These are phyloP conservation scores for Rosa persica DNA, from an alignment of 306 rosid species.

Conservation along the genomic window DNA sequence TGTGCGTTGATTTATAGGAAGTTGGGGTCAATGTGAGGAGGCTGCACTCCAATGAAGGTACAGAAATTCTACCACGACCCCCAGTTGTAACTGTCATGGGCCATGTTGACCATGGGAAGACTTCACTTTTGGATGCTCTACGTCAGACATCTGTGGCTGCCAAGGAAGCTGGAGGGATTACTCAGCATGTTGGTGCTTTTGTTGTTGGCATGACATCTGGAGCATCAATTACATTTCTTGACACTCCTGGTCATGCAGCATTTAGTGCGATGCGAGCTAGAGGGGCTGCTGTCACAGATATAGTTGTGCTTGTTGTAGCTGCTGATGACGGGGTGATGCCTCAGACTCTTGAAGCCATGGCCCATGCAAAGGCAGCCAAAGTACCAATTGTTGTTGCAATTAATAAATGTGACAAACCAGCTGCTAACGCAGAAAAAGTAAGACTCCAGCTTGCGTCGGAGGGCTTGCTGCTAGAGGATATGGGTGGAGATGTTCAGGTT, in stretches of 20 bases:
- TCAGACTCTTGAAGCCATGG: slow-evolving; percentile 90
- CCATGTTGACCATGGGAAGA: slow-evolving; percentile 97
- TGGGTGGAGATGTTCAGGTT: slow-evolving; percentile 97
- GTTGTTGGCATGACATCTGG: slow-evolving; percentile 89
- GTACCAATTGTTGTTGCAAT: slow-evolving; percentile 94
- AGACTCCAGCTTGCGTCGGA: slow-evolving; percentile 89
- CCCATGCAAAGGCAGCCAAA: slow-evolving; percentile 88
- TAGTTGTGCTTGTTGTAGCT: slow-evolving; percentile 93
- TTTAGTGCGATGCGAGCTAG: slow-evolving; percentile 99
- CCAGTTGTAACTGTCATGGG: slow-evolving; percentile 98
- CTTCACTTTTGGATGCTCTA: slow-evolving; percentile 91
- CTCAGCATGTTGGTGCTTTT: slow-evolving; percentile 97
- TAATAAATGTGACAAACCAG: slow-evolving; percentile 95
- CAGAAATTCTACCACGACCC: slow-evolving; percentile 67
- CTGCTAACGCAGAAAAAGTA: slow-evolving; percentile 89
- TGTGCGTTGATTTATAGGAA: slow-evolving; percentile 53
- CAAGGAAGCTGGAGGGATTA: slow-evolving; percentile 92
- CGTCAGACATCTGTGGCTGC: slow-evolving; percentile 97
- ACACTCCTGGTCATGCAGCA: slow-evolving; percentile 99
- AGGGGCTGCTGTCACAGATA: slow-evolving; percentile 94
- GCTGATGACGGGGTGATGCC: slow-evolving; percentile 99
- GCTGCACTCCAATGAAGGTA: slow-evolving; percentile 73
- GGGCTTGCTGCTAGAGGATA: slow-evolving; percentile 90
- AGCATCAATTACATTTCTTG: slow-evolving; percentile 89
- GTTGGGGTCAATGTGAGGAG: slow-evolving; percentile 76